Conservation (phyloP, 495 filamentous ascomycete species). For the Podospora fimiseda region DNA sequence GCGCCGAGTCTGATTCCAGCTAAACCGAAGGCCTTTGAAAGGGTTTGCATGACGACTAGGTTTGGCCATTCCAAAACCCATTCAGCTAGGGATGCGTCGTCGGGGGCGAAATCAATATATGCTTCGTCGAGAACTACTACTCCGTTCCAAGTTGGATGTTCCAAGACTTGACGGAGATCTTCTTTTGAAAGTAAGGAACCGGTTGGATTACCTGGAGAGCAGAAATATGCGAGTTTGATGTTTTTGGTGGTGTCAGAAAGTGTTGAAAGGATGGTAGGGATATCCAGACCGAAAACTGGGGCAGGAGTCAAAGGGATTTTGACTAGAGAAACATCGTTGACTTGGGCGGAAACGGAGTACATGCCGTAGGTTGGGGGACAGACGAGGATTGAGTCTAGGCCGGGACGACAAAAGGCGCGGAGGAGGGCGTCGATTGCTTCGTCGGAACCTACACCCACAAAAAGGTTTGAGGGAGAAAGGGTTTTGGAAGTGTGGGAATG, state of each 20-base stretch:
- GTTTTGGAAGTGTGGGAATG: conserved; percentile 67
- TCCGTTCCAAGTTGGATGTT: conserved; percentile 92
- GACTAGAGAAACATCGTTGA: conserved; percentile 84
- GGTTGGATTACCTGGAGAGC: conserved; percentile 92
- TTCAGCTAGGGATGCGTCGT: conserved; percentile 76
- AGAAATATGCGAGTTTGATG: conserved; percentile 87
- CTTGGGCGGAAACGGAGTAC: conserved; percentile 88
- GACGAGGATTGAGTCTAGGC: conserved; percentile 80
- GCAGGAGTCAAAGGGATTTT: conserved; percentile 65
- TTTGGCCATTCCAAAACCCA: conserved; percentile 94
- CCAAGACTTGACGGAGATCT: conserved; percentile 67
- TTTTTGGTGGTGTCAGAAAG: conserved; percentile 46
- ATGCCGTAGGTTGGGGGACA: conserved; percentile 98
- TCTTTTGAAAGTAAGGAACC: conserved; percentile 67
- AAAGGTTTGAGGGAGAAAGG: conserved; percentile 78
- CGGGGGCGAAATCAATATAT: conserved; percentile 88
- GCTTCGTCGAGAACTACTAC: conserved; percentile 92
- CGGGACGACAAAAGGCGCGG: conserved; percentile 84
- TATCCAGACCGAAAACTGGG: conserved; percentile 62
- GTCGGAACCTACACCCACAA: conserved; percentile 91
- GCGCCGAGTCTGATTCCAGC: conserved; percentile 80
- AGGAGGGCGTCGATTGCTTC: conserved; percentile 93
- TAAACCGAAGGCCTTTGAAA: conserved; percentile 92
- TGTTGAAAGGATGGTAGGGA: conserved; percentile 56
- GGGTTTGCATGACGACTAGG: conserved; percentile 93